Conservation (phyloP, 345 rosid species). For the Eucalyptus virginea region DNA sequence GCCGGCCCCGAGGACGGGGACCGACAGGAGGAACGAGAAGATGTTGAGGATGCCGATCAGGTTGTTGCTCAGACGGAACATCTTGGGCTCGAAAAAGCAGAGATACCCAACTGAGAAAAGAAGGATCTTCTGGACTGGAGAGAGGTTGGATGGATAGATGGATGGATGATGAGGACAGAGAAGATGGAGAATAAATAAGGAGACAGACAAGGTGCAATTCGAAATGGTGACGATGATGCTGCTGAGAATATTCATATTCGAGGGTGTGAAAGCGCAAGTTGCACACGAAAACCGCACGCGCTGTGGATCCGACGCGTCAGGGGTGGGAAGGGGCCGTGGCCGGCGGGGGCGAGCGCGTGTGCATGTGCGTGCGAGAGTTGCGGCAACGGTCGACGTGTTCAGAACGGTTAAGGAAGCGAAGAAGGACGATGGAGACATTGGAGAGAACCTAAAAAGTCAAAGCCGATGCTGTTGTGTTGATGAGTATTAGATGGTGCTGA, state of each 20-base stretch:
- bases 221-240: neutral
- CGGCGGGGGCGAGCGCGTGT: neutral
- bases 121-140: neutral
- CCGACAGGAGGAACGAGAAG: neutral
- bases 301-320: no score
- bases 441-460: rapidly evolving
- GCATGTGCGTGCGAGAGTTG: neutral
- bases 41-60: constrained; percentile 2
- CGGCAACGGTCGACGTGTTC: neutral
- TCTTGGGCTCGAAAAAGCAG: neutral
- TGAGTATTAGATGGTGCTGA: neutral
- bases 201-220: neutral
- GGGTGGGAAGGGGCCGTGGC: neutral
- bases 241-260: neutral
- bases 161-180: neutral
- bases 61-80: constrained; percentile 10
- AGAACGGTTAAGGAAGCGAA: neutral
- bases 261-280: neutral
- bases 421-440: neutral
- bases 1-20: constrained; percentile 3
- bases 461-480: neutral
- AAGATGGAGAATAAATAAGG: neutral
- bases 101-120: neutral
- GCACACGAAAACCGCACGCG: neutral
- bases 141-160: neutral